Conservation (phyloP, 495 filamentous ascomycete species). For the Penicillium ochrochloron region DNA sequence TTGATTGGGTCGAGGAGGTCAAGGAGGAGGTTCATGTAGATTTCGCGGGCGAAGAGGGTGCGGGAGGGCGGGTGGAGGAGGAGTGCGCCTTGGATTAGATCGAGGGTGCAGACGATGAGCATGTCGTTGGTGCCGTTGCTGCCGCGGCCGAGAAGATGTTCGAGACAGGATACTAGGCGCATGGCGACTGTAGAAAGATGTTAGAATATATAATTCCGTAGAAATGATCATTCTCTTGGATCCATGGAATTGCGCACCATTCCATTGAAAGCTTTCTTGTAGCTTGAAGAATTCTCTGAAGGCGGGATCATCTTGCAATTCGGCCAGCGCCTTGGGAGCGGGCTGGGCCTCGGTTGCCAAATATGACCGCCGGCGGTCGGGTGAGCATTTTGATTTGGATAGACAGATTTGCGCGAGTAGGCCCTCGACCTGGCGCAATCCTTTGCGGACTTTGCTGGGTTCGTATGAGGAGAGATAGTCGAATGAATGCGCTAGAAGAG, state of each 20-base stretch:
- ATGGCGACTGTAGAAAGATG: conserved; percentile 64
- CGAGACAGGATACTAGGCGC: conserved; percentile 83
- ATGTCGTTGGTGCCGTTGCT: conserved; percentile 84
- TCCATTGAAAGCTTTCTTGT: conserved; percentile 98
- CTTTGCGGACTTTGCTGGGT: conserved; percentile 85
- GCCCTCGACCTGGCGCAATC: conserved; percentile 92
- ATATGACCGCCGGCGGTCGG: conserved; percentile 49
- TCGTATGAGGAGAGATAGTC: conserved; percentile 96
- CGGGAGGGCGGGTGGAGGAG: conserved; percentile 94
- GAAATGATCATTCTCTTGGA: background rate
- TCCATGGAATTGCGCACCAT: conserved; percentile 56
- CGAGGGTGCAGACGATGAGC: conserved; percentile 84
- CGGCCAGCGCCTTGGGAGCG: conserved; percentile 66
- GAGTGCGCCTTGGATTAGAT: conserved; percentile 87
- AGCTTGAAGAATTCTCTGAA: conserved; percentile 96
- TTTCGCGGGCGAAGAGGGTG: conserved; percentile 81
- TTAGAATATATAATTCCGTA: conserved; percentile 7
- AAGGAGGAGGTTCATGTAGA: conserved; percentile 95
- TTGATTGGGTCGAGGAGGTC: conserved; percentile 94
- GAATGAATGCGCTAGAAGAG: conserved; percentile 89
- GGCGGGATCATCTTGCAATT: conserved; percentile 81
- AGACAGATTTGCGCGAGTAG: conserved; percentile 96
- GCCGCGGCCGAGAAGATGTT: conserved; percentile 80
- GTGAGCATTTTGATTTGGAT: conserved; percentile 55
- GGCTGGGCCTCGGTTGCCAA: conserved; percentile 44